Evolutionary conservation across 2,329 filamentous ascomycete species (phyloP).

Genomic region (Xenosphaeropsis pyriputrescens): DNA sequence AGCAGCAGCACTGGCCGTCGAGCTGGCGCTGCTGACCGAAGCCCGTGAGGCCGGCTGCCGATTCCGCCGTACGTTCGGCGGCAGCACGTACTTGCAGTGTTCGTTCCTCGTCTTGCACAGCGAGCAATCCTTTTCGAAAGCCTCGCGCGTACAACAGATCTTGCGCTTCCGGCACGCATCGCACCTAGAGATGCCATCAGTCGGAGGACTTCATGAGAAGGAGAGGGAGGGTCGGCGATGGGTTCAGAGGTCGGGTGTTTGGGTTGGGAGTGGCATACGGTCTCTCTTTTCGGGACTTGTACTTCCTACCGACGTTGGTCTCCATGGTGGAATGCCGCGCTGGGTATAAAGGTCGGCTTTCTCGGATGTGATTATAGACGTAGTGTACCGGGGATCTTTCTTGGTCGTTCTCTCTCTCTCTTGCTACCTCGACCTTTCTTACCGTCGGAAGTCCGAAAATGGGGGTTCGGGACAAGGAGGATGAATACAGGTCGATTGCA

Average conservation of each 20-base stretch:
- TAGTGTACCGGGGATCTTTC: too few species aligned
- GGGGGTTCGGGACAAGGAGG: too few species aligned
- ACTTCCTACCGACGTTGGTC: slow-evolving; percentile 1
- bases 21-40: slow-evolving; percentile 2
- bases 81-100: too few species aligned
- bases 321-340: background rate
- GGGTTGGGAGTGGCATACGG: slow-evolving; percentile 6
- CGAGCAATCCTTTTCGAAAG: slow-evolving; percentile 4
- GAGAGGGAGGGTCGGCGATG: slow-evolving; percentile 2
- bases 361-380: too few species aligned
- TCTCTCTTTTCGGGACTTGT: slow-evolving; percentile 14
- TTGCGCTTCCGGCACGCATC: slow-evolving; percentile 14
- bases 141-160: slow-evolving; percentile 13
- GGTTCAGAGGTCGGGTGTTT: background rate
- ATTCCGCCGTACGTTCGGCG: too few species aligned
- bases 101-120: slow-evolving; percentile 2
- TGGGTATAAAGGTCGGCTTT: too few species aligned
- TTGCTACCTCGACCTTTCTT: too few species aligned
- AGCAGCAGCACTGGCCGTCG: background rate
- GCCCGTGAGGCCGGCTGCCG: slow-evolving; percentile 4
- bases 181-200: slow-evolving; percentile 5
- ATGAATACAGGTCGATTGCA: too few species aligned
- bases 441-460: too few species aligned
- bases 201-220: background rate
- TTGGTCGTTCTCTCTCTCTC: too few species aligned